A percentile compares a stretch with the other conserved stretches of the same genome.
Conservation (phyloP, 1,139 yeast genomes). For the Zygoascus hellenicus region DNA sequence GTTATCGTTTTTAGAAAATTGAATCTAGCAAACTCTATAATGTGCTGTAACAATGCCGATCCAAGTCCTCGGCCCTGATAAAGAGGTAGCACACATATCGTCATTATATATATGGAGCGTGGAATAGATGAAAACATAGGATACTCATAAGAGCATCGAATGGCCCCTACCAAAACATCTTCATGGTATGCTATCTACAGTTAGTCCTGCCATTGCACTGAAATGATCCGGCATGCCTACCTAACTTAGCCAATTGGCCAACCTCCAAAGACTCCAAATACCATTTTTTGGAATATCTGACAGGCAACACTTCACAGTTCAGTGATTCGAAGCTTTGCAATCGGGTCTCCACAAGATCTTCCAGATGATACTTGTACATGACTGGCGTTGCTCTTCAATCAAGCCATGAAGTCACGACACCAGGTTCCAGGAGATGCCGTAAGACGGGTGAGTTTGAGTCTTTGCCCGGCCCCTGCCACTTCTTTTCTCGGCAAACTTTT, state of each 20-base stretch:
- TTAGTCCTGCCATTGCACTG: background rate
- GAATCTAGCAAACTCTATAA: constrained; percentile 49
- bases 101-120: constrained; percentile 54
- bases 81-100: constrained; percentile 57
- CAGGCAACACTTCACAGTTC: constrained; percentile 42
- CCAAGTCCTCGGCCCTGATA: constrained; percentile 63
- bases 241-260: constrained; percentile 30
- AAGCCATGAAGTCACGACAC: too few relatives aligned
- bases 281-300: constrained; percentile 46
- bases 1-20: constrained; percentile 50
- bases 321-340: constrained; percentile 58
- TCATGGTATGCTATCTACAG: constrained; percentile 46
- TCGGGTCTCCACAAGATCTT: background rate
- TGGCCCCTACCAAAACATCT: constrained; percentile 68
- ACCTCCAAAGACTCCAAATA: constrained; percentile 40
- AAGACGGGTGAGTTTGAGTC: too few relatives aligned
- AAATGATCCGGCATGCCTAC: constrained; percentile 15
- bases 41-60: constrained; percentile 47
- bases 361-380: background rate
- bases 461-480: too few relatives aligned
- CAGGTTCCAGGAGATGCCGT: too few relatives aligned
- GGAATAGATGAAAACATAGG: constrained; percentile 41
- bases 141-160: constrained; percentile 40
- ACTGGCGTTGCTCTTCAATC: too few relatives aligned
- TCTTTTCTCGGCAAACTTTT: too few relatives aligned